phyloP scores from a whole-genome alignment of 306 rosid genomes.

The Rosa lucieae region DNA sequence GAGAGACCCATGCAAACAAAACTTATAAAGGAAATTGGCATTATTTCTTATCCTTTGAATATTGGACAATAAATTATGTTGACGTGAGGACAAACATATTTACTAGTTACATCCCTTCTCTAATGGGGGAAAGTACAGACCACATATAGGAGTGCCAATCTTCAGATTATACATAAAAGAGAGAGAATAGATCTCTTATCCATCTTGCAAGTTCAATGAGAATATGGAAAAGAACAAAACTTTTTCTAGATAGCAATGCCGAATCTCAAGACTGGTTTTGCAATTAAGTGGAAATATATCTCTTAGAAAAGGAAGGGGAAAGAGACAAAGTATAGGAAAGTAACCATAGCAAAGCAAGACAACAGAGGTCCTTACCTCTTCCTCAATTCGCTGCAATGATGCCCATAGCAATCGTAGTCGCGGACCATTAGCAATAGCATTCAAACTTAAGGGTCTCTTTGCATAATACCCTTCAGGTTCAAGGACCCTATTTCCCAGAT shows the following conservation, averaged over 20 bases:
- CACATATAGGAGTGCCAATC: background rate
- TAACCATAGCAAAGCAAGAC: slow-evolving; percentile 20
- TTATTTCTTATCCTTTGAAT: background rate
- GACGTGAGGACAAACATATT: background rate
- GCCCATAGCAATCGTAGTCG: slow-evolving; percentile 83
- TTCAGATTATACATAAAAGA: background rate
- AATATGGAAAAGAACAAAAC: background rate
- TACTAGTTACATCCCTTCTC: background rate
- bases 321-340: slow-evolving; percentile 11
- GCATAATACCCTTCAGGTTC: slow-evolving; percentile 33
- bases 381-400: slow-evolving; percentile 72
- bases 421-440: slow-evolving; percentile 83
- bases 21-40: background rate
- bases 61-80: background rate
- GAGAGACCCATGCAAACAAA: background rate
- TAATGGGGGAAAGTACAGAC: background rate
- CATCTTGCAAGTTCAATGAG: background rate
- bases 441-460: slow-evolving; percentile 71
- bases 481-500: slow-evolving; percentile 46
- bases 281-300: slow-evolving; percentile 14
- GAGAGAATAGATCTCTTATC: background rate
- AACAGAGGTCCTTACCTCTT: slow-evolving; percentile 65
- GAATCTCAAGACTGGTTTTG: slow-evolving; percentile 15
- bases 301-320: background rate
- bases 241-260: slow-evolving; percentile 2